Percentiles rank a stretch among this genome's conserved stretches.
These are phyloP conservation scores for Phytophthora pistaciae DNA, from an alignment of 352 stramenopile genomes.

Conservation along the genomic window DNA sequence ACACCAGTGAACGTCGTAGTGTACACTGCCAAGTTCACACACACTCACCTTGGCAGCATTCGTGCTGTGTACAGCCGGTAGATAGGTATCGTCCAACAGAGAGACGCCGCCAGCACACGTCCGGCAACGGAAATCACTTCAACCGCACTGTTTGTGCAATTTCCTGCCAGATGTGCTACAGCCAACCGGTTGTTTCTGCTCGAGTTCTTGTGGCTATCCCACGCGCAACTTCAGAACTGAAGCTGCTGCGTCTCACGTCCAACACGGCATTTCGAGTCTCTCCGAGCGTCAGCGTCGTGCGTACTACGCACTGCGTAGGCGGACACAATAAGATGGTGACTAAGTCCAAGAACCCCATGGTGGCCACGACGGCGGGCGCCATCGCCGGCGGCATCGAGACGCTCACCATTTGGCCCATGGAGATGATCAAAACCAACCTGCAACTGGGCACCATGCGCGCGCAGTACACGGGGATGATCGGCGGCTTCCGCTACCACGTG, in stretches of 20 bases:
- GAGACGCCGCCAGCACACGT: background rate
- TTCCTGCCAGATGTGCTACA: constrained; percentile 15
- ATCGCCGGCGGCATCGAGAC: constrained; percentile 92
- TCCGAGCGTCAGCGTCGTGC: constrained; percentile 17
- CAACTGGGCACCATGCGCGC: constrained; percentile 87
- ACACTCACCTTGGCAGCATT: background rate
- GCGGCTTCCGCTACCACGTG: constrained; percentile 79
- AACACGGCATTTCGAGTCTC: constrained; percentile 31
- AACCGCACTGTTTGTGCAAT: constrained; percentile 30
- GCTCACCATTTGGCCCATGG: constrained; percentile 92
- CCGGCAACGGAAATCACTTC: constrained; percentile 2
- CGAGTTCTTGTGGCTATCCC: constrained; percentile 38
- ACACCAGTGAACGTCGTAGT: background rate
- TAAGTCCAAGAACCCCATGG: constrained; percentile 84
- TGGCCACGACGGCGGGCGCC: constrained; percentile 83
- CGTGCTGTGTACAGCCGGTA: background rate
- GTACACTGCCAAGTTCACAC: background rate
- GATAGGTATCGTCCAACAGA: background rate
- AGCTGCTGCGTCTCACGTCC: constrained; percentile 9
- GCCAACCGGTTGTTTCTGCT: constrained; percentile 7
- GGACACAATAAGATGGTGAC: constrained; percentile 37
- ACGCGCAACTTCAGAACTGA: constrained; percentile 31
- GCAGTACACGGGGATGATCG: constrained; percentile 80
- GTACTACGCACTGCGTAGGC: background rate
- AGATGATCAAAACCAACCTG: constrained; percentile 97